phyloP scores from a whole-genome alignment of 2,329 filamentous ascomycete genomes.

The Scleromitrula shiraiana region DNA sequence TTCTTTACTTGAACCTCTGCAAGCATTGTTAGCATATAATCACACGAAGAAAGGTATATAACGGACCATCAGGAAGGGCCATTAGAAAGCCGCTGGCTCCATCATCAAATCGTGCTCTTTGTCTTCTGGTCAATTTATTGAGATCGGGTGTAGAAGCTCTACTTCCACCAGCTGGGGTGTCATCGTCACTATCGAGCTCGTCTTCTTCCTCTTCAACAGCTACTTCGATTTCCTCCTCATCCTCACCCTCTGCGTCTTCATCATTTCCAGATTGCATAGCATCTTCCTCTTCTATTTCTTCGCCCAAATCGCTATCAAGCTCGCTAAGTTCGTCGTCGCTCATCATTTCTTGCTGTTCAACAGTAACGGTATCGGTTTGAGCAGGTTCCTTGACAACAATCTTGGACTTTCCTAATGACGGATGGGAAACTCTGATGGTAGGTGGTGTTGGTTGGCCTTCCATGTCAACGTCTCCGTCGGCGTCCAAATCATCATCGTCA shows the following conservation, averaged over 20 bases:
- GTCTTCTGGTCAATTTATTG: conserved; percentile 60
- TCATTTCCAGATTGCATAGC: conserved; percentile 33
- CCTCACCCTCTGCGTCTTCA: conserved; percentile 38
- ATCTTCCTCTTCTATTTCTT: conserved; percentile 44
- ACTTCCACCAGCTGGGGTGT: conserved; percentile 40
- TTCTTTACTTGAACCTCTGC: conserved; percentile 64
- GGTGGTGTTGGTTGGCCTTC: conserved; percentile 26
- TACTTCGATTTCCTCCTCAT: conserved; percentile 37
- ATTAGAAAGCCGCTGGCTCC: conserved; percentile 36
- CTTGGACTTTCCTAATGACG: conserved; percentile 19
- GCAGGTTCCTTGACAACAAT: conserved; percentile 22
- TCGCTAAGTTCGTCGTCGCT: conserved; percentile 31
- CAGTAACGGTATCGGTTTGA: conserved; percentile 18
- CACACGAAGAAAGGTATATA: background rate
- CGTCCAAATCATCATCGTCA: conserved; percentile 37
- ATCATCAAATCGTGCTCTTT: conserved; percentile 51
- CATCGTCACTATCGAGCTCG: conserved; percentile 28
- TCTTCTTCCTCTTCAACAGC: conserved; percentile 34
- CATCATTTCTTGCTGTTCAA: conserved; percentile 27
- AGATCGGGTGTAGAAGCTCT: conserved; percentile 53
- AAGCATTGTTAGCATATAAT: conserved; percentile 14
- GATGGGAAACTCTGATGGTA: conserved; percentile 27
- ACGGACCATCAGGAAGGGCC: conserved; percentile 35
- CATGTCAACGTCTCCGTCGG: conserved; percentile 35
- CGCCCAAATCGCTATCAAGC: conserved; percentile 30